Evolutionary conservation across 345 rosid species (phyloP), one percentile per base, ranked within the genome.

Genomic region (Erysimum cheiranthoides): DNA sequence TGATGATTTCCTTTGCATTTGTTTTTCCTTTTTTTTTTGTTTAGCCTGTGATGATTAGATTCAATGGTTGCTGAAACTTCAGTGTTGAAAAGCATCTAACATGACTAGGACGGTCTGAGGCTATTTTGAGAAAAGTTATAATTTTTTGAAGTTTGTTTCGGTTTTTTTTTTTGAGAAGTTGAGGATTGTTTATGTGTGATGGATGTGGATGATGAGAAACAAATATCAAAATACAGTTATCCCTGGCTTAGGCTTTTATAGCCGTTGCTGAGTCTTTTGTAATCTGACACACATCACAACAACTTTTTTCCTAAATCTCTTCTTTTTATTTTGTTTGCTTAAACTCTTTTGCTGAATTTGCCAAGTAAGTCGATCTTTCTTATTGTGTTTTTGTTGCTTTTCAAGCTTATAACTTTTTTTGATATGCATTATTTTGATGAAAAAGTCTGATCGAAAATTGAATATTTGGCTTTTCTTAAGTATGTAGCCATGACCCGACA

Each of bases 21-120:
- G 25, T 21, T 47, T 0, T 13, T 1, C 0, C 10, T 0, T 5
- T 0, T 0, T 1, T 3, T 5, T 11, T 25, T 10, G 3, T 32
- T 8, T 2, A 70, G 80, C 80, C 80, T 2, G 1, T 77, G 80
- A 77, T 6, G 80, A 77, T 71, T 77, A 58, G 80, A 77, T 77
- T 39, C 0, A 14, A 57, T 71, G 80, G 80, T 77, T 77, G 34
- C 80, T 71, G 80, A 77, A 54, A 18, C 1, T 49, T 57, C 39
- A 49, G 0, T 65, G 80, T 57, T 57, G 80, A 77, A 57, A 77
- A 64, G 61, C 73, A 71, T 77, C 80, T 77, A 10, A 77, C 36
- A 65, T 71, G 80, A 77, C 80, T 77, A 77, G 80, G 80, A 77
- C 80, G 80, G 80, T 77, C 80, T 77, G 80, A 77, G 80, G 80